Percentiles rank a stretch among this genome's conserved stretches.
Evolutionary conservation across 306 rosid species (phyloP).

Genomic region (Astragalus glycyphyllos): DNA sequence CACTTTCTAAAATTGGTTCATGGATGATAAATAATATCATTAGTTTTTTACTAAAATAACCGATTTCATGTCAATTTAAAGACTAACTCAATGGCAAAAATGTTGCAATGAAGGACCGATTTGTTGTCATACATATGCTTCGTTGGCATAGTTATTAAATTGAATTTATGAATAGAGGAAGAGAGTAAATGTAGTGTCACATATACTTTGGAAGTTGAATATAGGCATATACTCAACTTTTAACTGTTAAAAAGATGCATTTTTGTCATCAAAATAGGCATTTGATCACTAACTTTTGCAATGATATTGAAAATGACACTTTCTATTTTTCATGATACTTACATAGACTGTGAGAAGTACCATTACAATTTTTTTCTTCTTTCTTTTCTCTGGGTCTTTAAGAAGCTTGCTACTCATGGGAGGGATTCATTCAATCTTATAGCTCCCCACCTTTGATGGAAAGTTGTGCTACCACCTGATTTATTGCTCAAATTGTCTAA

Average conservation of each 20-base stretch:
- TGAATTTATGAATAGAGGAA: not conserved
- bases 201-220: conserved; percentile 25
- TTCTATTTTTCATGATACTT: conserved; percentile 17
- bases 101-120: not conserved
- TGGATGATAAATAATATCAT: not conserved
- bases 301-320: conserved; percentile 20
- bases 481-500: conserved; percentile 21
- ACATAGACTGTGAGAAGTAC: not conserved
- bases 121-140: conserved; percentile 1
- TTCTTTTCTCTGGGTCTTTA: conserved; percentile 18
- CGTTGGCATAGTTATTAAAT: not conserved
- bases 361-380: not conserved
- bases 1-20: conserved; percentile 22
- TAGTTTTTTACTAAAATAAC: conserved; percentile 21
- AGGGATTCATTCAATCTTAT: not conserved
- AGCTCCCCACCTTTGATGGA: not conserved
- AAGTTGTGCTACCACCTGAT: not conserved
- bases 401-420: not conserved
- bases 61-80: conserved; percentile 4
- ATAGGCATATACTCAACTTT: conserved; percentile 4
- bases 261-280: conserved; percentile 12
- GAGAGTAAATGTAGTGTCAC: not conserved
- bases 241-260: not conserved
- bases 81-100: conserved; percentile 29
- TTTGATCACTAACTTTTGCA: conserved; percentile 16